A percentile compares a stretch with the other conserved stretches of the same genome.
phyloP scores from a whole-genome alignment of 2,329 filamentous ascomycete genomes.

The Penicillium hesseltinei region DNA sequence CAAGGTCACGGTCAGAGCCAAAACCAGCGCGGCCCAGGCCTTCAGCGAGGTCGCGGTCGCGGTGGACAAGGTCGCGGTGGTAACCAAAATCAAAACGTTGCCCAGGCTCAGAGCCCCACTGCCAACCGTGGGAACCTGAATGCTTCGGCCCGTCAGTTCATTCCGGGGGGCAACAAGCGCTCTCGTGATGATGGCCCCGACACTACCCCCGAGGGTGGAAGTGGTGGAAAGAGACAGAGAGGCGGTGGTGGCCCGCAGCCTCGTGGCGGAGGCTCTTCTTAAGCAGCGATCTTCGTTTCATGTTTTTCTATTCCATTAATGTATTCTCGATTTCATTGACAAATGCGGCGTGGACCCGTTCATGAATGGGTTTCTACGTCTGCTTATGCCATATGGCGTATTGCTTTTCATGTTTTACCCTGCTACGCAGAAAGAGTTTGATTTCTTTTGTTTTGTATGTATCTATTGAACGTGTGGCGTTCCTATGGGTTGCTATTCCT shows the following conservation, averaged over 20 bases:
- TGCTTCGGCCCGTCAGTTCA: constrained; percentile 53
- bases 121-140: constrained; percentile 46
- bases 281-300: constrained; percentile 6
- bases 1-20: constrained; percentile 18
- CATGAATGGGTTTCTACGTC: not conserved
- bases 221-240: constrained; percentile 49
- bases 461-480: constrained; percentile 24
- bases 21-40: constrained; percentile 37
- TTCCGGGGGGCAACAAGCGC: constrained; percentile 57
- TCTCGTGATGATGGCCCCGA: constrained; percentile 52
- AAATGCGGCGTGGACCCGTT: not conserved
- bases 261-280: constrained; percentile 28
- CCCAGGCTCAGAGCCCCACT: constrained; percentile 26
- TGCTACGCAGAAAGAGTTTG: not conserved
- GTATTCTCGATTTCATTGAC: constrained; percentile 8
- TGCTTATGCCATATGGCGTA: not conserved
- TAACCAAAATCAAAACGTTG: constrained; percentile 36
- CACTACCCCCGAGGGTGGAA: constrained; percentile 37
- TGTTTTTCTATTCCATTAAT: constrained; percentile 12
- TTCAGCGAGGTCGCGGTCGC: constrained; percentile 47
- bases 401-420: not conserved
- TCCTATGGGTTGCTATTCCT: constrained; percentile 1
- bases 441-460: constrained; percentile 21
- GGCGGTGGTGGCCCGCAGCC: constrained; percentile 40
- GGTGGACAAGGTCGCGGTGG: constrained; percentile 37